Evolutionary conservation across 129 eudicot species (phyloP).

Genomic region (Cynara cardunculus): DNA sequence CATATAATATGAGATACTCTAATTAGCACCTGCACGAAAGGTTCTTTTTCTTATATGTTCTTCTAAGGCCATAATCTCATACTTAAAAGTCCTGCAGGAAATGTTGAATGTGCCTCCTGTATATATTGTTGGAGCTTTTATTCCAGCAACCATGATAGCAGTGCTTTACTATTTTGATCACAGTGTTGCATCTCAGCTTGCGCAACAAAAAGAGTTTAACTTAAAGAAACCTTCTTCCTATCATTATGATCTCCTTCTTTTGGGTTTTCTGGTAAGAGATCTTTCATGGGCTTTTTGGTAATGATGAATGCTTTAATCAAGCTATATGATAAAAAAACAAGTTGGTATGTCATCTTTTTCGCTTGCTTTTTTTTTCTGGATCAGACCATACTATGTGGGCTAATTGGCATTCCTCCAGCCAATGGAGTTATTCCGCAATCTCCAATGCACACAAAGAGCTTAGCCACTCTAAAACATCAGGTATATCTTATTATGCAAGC

Average conservation of each 20-base stretch:
- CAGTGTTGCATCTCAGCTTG: slow-evolving; percentile 98
- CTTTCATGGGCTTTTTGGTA: neutral
- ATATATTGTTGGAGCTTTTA: slow-evolving; percentile 85
- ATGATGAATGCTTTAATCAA: neutral
- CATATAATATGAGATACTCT: neutral
- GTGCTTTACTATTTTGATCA: slow-evolving; percentile 97
- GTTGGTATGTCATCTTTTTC: neutral
- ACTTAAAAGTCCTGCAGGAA: slow-evolving; percentile 45
- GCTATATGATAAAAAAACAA: neutral
- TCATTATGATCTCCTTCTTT: slow-evolving; percentile 93
- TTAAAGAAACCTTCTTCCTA: slow-evolving; percentile 90
- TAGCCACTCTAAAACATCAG: slow-evolving; percentile 97
- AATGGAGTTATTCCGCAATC: slow-evolving; percentile 99
- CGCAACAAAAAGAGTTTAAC: slow-evolving; percentile 92
- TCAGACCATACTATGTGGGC: slow-evolving; percentile 88
- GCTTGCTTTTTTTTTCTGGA: neutral
- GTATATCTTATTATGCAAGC: slow-evolving; percentile 24
- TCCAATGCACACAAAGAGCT: slow-evolving; percentile 95
- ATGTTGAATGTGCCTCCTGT: slow-evolving; percentile 85
- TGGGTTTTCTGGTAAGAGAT: slow-evolving; percentile 72
- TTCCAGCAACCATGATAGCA: slow-evolving; percentile 99
- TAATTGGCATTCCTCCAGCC: slow-evolving; percentile 93
- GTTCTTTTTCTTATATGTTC: neutral
- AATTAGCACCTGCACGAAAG: too few species aligned
- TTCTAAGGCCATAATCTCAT: neutral